phyloP scores from a whole-genome alignment of 371 early-diverging fungal species.

The Sporodiniella umbellata region DNA sequence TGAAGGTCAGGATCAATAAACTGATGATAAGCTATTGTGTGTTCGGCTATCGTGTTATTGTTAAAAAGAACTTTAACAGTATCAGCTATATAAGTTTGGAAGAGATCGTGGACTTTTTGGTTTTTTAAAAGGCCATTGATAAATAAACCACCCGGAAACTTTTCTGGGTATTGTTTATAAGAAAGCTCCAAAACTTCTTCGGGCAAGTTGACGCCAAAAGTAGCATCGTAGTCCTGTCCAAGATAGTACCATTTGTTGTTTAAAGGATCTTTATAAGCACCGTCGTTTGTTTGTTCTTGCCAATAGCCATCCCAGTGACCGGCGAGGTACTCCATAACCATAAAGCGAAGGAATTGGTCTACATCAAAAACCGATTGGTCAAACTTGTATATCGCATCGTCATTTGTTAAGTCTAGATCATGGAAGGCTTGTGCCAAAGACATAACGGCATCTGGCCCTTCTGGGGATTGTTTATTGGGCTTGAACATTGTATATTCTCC shows the following conservation, averaged over 20 bases:
- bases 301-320: constrained; percentile 60
- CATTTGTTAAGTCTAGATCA: constrained; percentile 28
- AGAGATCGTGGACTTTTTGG: constrained; percentile 23
- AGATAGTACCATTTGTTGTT: constrained; percentile 47
- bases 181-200: constrained; percentile 26
- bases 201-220: constrained; percentile 51
- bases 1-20: constrained; percentile 46
- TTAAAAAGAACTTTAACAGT: constrained; percentile 51
- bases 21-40: constrained; percentile 43
- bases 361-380: constrained; percentile 32
- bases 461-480: constrained; percentile 18
- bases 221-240: constrained; percentile 55
- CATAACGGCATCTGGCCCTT: constrained; percentile 20
- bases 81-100: constrained; percentile 46
- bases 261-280: constrained; percentile 50
- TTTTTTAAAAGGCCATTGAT: constrained; percentile 52
- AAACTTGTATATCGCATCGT: constrained; percentile 29
- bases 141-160: constrained; percentile 37
- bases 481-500: constrained; percentile 32
- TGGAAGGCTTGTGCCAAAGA: constrained; percentile 33
- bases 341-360: constrained; percentile 51
- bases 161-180: constrained; percentile 34
- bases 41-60: constrained; percentile 43
- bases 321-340: constrained; percentile 56
- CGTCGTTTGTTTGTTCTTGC: constrained; percentile 50